Base-by-base conservation (phyloP, 83 land plant species). In the Picea mariana region DNA sequence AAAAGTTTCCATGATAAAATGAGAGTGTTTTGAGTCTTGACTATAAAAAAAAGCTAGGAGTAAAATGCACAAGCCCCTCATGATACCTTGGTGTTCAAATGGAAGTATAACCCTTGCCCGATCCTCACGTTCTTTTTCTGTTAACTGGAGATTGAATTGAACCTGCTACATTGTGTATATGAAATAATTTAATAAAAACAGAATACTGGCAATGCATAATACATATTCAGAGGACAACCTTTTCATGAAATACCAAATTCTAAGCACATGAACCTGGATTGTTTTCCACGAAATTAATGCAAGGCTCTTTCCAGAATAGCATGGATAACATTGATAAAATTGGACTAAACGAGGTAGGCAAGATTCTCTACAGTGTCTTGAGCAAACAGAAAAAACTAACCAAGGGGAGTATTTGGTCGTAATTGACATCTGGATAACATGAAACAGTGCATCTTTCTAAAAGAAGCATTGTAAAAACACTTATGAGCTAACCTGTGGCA, bases 41-140 rank as follows among this genome's bases (percentile, higher is more conserved):
- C 31, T 15, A 47, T 23, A 21, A 47, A 11, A 21, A 20, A 67
- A 21, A 9, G 9, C 69, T 67, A 8, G 13, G 59, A n/a, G 18
- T 31, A 59, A 78, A 78, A 47, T 26, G 13, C 63, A 13, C 18
- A 6, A 7, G 26, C 44, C 52, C 15, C 27, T 31, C 40, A 23
- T 9, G 44, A 9, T 71, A 93, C 97, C 98, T 90, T 95, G 98
- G 67, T 95, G 98, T 82, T 95, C 98, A 83, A 92, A 95, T 64
- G 98, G 98, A 85, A 95, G 96, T 16, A 94, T 87, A 79, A 95
- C 98, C 61, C 89, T 93, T 55, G 94, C 87, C 62, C 96, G 86
- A 61, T 95, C 98, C 67, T 69, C 80, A 8, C 61, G 86, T 85
- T 95, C 98, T 65, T 91, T 90, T 77, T 95, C 93, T 77, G 96